Conservation (phyloP, 176 grass and related monocot genomes). For the Pontederia paniculata region DNA sequence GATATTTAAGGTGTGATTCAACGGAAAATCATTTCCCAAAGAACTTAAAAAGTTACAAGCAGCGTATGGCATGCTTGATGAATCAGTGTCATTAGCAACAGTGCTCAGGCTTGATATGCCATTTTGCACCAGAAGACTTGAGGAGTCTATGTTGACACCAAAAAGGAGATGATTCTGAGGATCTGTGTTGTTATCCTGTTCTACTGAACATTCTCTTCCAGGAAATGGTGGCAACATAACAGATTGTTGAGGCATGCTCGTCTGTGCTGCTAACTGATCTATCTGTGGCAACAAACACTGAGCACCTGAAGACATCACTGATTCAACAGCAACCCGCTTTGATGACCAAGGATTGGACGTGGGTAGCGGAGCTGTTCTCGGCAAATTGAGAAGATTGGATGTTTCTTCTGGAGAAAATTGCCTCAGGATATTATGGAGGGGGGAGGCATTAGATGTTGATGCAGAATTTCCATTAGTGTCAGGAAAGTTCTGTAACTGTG, state of each 20-base stretch:
- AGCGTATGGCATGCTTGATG: constrained; percentile 49
- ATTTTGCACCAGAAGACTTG: constrained; percentile 57
- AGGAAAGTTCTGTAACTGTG: constrained; percentile 50
- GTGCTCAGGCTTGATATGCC: constrained; percentile 44
- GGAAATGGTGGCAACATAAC: constrained; percentile 45
- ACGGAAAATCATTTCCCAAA: constrained; percentile 52
- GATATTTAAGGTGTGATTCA: constrained; percentile 53
- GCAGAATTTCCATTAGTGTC: constrained; percentile 43
- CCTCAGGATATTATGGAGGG: constrained; percentile 38
- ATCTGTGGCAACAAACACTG: constrained; percentile 31
- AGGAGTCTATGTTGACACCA: constrained; percentile 61
- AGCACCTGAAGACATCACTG: constrained; percentile 33
- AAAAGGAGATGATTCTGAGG: constrained; percentile 69
- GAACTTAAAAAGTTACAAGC: constrained; percentile 74
- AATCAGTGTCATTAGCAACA: constrained; percentile 37
- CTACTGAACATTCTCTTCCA: constrained; percentile 60
- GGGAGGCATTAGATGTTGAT: constrained; percentile 29
- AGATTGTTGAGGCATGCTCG: constrained; percentile 43
- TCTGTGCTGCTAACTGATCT: constrained; percentile 44
- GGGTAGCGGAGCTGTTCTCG: constrained; percentile 40
- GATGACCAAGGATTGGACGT: constrained; percentile 51
- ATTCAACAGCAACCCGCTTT: constrained; percentile 63
- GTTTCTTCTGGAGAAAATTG: constrained; percentile 54
- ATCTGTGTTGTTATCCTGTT: constrained; percentile 54
- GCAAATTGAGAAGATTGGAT: constrained; percentile 50